phyloP scores from a whole-genome alignment of 345 rosid genomes.

The Boechera stricta region DNA sequence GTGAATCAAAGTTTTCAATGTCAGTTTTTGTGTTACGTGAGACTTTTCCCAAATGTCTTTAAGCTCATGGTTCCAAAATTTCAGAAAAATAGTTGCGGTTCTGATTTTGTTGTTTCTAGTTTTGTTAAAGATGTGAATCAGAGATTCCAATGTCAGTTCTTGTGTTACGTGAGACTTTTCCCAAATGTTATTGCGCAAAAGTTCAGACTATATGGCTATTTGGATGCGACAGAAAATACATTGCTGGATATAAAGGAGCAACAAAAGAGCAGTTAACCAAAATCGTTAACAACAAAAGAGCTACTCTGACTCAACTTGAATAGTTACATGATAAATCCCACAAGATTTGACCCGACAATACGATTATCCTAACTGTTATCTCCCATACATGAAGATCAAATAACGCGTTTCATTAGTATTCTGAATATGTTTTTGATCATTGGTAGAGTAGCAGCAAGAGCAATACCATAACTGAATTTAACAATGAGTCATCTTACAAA shows the following conservation, averaged over 20 bases:
- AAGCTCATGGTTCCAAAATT: no score
- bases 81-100: no score
- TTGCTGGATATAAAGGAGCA: no score
- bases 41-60: no score
- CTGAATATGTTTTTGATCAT: constrained; percentile 62
- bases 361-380: constrained; percentile 66
- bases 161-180: not conserved
- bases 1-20: no score
- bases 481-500: no score
- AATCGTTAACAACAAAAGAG: not conserved
- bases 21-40: no score
- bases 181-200: not conserved
- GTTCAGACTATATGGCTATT: no score
- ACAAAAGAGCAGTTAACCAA: no score
- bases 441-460: constrained; percentile 59
- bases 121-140: not conserved
- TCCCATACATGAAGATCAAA: constrained; percentile 91
- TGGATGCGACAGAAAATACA: no score
- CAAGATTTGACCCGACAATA: constrained; percentile 66
- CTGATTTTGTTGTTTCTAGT: not conserved
- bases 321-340: constrained; percentile 70
- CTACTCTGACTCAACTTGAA: constrained; percentile 68
- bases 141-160: not conserved
- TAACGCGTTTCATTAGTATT: constrained; percentile 70
- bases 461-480: constrained; percentile 26